A percentile compares a stretch with the other conserved stretches of the same genome.
These are phyloP conservation scores for Beauveria sp. DNA, from an alignment of 2,329 filamentous ascomycete species.

Conservation along the genomic window DNA sequence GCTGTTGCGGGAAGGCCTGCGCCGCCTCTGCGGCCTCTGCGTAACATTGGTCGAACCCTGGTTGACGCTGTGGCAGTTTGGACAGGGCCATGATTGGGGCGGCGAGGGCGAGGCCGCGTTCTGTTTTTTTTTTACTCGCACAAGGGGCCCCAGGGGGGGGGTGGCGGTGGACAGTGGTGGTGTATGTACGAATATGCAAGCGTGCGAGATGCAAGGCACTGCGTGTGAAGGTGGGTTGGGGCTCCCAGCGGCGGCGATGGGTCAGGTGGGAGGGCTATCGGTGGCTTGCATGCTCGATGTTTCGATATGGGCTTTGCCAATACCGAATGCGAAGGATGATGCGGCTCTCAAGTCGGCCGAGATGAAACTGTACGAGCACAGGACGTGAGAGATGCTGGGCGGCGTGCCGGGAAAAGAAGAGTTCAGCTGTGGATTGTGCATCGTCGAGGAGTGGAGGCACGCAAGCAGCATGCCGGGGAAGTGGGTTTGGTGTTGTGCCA, in stretches of 20 bases:
- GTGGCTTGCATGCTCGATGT: slow-evolving; percentile 1
- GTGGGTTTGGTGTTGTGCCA: background rate
- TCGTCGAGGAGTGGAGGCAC: background rate
- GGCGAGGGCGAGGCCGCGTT: background rate
- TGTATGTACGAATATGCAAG: slow-evolving; percentile 2
- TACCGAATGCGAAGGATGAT: background rate
- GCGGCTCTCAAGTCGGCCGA: background rate
- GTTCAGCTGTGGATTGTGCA: background rate
- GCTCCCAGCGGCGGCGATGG: background rate
- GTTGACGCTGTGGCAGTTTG: slow-evolving; percentile 4
- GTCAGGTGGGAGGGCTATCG: background rate
- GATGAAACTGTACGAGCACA: background rate
- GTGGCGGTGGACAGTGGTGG: background rate
- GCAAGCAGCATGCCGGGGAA: background rate
- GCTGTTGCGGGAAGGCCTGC: background rate
- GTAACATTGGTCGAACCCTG: background rate
- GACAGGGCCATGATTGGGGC: slow-evolving; percentile 10
- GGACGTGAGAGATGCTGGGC: background rate
- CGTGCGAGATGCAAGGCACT: slow-evolving; percentile 11
- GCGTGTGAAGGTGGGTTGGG: background rate
- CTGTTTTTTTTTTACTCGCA: background rate
- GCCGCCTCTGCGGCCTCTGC: background rate
- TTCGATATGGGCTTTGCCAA: background rate
- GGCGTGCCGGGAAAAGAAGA: background rate
- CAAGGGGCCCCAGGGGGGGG: background rate